Conservation (phyloP, 345 rosid genomes). For the Stellera chamaejasme region DNA sequence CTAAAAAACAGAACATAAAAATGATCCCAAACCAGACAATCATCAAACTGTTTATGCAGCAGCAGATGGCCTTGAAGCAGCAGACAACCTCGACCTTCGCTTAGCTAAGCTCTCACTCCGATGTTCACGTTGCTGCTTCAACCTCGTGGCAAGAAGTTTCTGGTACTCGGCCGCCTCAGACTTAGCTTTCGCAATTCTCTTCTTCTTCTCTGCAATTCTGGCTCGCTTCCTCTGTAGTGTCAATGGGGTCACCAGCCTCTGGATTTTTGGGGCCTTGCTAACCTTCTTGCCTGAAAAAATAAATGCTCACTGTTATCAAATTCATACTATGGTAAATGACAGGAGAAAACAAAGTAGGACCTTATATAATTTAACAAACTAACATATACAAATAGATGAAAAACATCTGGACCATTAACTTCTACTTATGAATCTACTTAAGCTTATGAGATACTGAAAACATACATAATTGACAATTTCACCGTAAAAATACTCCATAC, state of each 20-base stretch:
- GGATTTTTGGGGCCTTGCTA: conserved; percentile 48
- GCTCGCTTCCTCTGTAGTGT: conserved; percentile 10
- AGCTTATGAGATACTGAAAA: too few relatives aligned
- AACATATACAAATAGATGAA: too few relatives aligned
- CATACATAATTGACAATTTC: too few relatives aligned
- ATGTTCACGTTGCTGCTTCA: conserved; percentile 53
- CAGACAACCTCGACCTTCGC: conserved; percentile 29
- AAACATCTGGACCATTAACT: too few relatives aligned
- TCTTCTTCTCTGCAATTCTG: conserved; percentile 46
- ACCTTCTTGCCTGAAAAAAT: conserved; percentile 35
- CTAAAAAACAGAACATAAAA: too few relatives aligned
- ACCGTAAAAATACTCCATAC: too few relatives aligned
- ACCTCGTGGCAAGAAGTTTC: conserved; percentile 26
- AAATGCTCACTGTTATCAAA: not conserved
- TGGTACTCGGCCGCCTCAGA: conserved; percentile 48
- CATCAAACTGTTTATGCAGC: conserved; percentile 4
- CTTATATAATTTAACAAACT: too few relatives aligned
- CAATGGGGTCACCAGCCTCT: conserved; percentile 45
- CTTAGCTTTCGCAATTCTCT: conserved; percentile 44
- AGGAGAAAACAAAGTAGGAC: not conserved
- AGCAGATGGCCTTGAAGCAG: conserved; percentile 35
- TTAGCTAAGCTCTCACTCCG: conserved; percentile 43
- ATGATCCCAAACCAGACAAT: not conserved
- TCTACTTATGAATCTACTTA: too few relatives aligned
- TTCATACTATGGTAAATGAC: not conserved